Evolutionary conservation across 2,329 filamentous ascomycete genomes (phyloP), one percentile per base, ranked within the genome.

Genomic region (Cyphellophora europaea): DNA sequence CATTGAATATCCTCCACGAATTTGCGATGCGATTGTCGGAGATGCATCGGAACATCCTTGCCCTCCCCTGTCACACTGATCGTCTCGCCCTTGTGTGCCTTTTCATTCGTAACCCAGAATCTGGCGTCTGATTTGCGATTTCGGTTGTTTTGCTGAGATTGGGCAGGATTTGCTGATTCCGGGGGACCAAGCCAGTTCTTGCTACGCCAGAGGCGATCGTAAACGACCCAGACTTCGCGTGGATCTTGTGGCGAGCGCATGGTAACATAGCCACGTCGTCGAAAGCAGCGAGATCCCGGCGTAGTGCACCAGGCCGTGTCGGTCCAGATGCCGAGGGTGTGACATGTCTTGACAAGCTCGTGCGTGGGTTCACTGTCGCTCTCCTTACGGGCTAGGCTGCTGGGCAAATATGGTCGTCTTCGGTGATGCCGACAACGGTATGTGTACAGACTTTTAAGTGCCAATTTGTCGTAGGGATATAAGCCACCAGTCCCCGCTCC

Each of bases 371-470:
- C 71, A 11, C 71, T 72, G 48, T 76, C 72, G 16, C 72, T 74
- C 51, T 76, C 72, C 46, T 69, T 62, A 33, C 72, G 63, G 27
- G 63, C 52, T 25, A 75, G 57, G 5, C 70, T 74, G 11, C 65
- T 65, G 3, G 71, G 67, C 3, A 77, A 62, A 50, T 77, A 77
- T 6, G 73, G 72, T 30, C 73, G 61, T 42, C 73, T 64, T 44
- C 73, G 65, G 49, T 77, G 72, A 49, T 77, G 73, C n/a, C 73
- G 68, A 46, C 72, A 76, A 38, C 73, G 67, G 51, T 76, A 77
- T 2, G 72, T 70, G 48, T 77, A 77, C 6, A 77, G 59, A 51
- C 70, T 74, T 53, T 70, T 73, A 37, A 77, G 61, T 5, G 70
- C 70, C 27, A 74, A 64, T 32, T 56, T 58, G 51, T 52, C 56